Evolutionary conservation across 768 basidiomycete species (phyloP), one percentile per base, ranked within the genome.

Genomic region (Hericium rajendrae): DNA sequence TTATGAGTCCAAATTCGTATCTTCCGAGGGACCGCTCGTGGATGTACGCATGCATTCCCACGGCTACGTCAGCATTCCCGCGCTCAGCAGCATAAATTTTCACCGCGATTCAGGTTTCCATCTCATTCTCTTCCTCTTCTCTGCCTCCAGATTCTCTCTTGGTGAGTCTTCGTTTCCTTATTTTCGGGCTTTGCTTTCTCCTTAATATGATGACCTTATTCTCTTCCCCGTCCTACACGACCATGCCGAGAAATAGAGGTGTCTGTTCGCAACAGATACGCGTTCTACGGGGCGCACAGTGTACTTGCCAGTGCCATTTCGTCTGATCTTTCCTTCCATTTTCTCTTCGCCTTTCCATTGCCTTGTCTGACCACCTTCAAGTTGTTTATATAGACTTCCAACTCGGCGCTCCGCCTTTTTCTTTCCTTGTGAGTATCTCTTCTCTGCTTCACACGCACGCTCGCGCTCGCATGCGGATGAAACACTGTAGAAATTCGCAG

Each of bases 201-300:
- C 26, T 16, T 55, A 40, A 43, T 54, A 5, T 52, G 84, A 87
- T 87, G 86, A 85, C 80, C 77, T 77, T 77, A 80, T 88, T 88
- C 87, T 88, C 86, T 89, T 88, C 86, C 86, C 86, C 86, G 86
- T 85, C 86, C 73, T 88, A 88, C 68, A 85, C 86, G 87, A 88
- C 88, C 80, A 84, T 89, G 88, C 76, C 82, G 86, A 88, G 86
- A 69, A 76, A 80, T 70, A 88, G 85, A 86, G 84, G 67, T 69
- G 82, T 85, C 77, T 78, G 82, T 86, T 85, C 82, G 82, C 83
- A 84, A 83, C 84, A 76, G 75, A 83, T 79, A 73, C 70, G 81
- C 78, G 77, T 72, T 75, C 72, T 79, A 58, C 71, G 73, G 76
- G 73, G 72, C 72, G 78, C 78, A 26, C 76, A 85, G 83, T 79